A percentile compares a stretch with the other conserved stretches of the same genome.
These are phyloP conservation scores for Kuraishia ogatae DNA, from an alignment of 805 yeast species.

Conservation along the genomic window DNA sequence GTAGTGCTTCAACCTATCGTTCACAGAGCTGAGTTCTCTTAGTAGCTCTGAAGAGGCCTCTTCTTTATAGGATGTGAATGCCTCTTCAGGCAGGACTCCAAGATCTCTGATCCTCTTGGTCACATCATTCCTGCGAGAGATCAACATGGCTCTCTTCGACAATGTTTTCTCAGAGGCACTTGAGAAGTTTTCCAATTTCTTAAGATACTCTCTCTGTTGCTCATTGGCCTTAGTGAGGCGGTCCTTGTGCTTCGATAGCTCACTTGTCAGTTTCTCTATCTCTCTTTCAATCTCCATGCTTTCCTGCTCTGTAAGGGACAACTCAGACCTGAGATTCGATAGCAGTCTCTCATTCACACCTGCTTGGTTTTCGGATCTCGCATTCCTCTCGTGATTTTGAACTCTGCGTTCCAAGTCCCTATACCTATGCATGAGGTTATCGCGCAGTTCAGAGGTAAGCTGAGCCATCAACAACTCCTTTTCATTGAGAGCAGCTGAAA, in stretches of 20 bases:
- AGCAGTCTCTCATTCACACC: not conserved
- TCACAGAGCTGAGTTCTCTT: slow-evolving; percentile 40
- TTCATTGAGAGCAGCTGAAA: slow-evolving; percentile 30
- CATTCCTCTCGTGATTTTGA: not conserved
- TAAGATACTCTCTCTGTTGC: slow-evolving; percentile 44
- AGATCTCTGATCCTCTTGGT: slow-evolving; percentile 68
- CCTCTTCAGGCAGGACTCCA: slow-evolving; percentile 87
- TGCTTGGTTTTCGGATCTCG: not conserved
- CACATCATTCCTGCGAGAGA: slow-evolving; percentile 59
- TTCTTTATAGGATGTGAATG: slow-evolving; percentile 42
- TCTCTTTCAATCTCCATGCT: slow-evolving; percentile 16
- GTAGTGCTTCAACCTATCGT: slow-evolving; percentile 50
- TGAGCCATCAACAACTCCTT: slow-evolving; percentile 38
- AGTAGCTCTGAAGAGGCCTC: slow-evolving; percentile 45
- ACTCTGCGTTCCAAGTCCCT: slow-evolving; percentile 22
- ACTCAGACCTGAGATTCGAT: not conserved
- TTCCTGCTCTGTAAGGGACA: not conserved
- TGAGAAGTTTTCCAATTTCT: slow-evolving; percentile 50
- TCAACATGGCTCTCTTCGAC: slow-evolving; percentile 51
- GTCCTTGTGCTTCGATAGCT: slow-evolving; percentile 24
- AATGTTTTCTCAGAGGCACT: slow-evolving; percentile 57
- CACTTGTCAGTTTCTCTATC: slow-evolving; percentile 19
- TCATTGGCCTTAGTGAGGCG: slow-evolving; percentile 42
- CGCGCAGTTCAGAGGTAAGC: slow-evolving; percentile 47
- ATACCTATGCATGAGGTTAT: slow-evolving; percentile 45